Evolutionary conservation across 306 rosid genomes (phyloP).

Genomic region (Prosopis cineraria): DNA sequence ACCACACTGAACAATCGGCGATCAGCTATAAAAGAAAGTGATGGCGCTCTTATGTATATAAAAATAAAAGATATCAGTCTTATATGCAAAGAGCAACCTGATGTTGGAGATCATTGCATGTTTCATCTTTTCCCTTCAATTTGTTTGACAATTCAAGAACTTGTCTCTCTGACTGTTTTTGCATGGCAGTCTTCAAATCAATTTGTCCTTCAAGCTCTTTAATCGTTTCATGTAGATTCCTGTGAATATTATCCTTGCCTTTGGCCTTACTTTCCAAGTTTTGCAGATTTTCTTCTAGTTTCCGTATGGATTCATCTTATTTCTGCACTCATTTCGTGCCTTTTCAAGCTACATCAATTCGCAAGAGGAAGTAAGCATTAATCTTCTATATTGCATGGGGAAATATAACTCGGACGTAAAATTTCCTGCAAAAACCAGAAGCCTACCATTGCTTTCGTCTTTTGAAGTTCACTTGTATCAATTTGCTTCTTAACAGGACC

Average conservation of each 20-base stretch:
- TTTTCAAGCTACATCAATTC: conserved; percentile 67
- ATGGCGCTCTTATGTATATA: not conserved
- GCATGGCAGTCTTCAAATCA: conserved; percentile 62
- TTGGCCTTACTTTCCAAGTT: conserved; percentile 72
- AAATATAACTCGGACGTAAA: not conserved
- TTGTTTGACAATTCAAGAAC: conserved; percentile 65
- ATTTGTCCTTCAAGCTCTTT: conserved; percentile 84
- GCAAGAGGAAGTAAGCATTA: conserved; percentile 16
- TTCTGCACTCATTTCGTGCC: conserved; percentile 68
- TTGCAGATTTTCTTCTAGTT: conserved; percentile 79
- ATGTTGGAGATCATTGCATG: conserved; percentile 64
- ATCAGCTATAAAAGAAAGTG: not conserved
- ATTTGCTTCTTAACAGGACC: conserved; percentile 87
- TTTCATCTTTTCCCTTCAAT: conserved; percentile 73
- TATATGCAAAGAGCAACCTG: conserved; percentile 53
- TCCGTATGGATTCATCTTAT: conserved; percentile 70
- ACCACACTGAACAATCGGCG: conserved; percentile 1
- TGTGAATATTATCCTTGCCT: conserved; percentile 64
- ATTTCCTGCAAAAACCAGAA: conserved; percentile 16
- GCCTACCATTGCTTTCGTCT: conserved; percentile 69
- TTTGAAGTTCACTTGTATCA: conserved; percentile 78
- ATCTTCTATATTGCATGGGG: not conserved
- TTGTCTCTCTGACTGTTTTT: conserved; percentile 73
- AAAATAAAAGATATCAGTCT: not conserved
- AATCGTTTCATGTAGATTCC: conserved; percentile 70